Evolutionary conservation across 805 yeast genomes (phyloP), one percentile per base, ranked within the genome.

Genomic region (Danielia oregonensis): DNA sequence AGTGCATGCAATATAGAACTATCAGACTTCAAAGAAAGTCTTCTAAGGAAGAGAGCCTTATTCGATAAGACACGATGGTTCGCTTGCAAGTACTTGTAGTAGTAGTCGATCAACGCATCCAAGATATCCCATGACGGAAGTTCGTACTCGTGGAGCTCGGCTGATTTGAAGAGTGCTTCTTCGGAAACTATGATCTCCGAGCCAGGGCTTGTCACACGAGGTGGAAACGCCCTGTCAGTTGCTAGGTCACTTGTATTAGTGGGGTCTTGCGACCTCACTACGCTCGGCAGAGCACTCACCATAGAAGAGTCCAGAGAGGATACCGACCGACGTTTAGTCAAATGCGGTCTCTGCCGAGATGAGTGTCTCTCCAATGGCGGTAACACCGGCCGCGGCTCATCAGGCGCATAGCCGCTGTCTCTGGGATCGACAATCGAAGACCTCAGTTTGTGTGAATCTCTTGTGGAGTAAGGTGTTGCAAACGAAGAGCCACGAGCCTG

Each of bases 1-100:
- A 59, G 39, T 8, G 58, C 55, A 31, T 58, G 62, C 11, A 54
- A 34, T 3, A 58, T 32, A 0, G 62, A 44, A 12, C 53, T 32
- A 16, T 55, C 58, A 4, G 42, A 32, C 11, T 42, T 46, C 6
- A 57, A 37, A 19, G 56, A 44, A 8, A 55, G 33, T 22, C 50
- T 39, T 19, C 42, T 36, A 23, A 57, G 41, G 17, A 59, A 43
- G 4, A 40, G 27, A 2, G 32, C 30, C 26, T 49, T 53, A 11
- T 49, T 32, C 2, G 59, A 49, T 9, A 58, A 40, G 8, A 55
- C 13, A 33, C 49, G 51, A 22, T 51, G 49, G 26, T 33, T 39
- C 6, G 57, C 50, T 16, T 55, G 59, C 12, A 38, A 26, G 32
- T 42, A 46, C 11, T 30, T 40, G 30, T 52, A 59, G 40, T 55